A percentile compares a stretch with the other conserved stretches of the same genome.
Evolutionary conservation across 1,284 basidiomycete species (phyloP).

Genomic region (Lentinula novae-zelandiae): DNA sequence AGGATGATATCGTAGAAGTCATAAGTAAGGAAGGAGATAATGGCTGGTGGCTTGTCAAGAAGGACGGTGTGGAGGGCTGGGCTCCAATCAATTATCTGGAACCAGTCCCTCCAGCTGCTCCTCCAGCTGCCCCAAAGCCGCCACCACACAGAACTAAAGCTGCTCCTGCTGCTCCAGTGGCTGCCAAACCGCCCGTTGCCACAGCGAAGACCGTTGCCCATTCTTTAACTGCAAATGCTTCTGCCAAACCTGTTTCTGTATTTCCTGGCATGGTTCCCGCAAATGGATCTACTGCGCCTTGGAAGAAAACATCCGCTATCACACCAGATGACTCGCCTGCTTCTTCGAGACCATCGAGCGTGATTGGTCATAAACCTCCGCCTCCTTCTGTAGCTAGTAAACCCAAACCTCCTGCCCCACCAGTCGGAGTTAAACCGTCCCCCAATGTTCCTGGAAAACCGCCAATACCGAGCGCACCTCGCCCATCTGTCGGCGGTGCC

Average conservation of each 20-base stretch:
- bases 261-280: slow-evolving; percentile 66
- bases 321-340: slow-evolving; percentile 42
- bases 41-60: slow-evolving; percentile 97
- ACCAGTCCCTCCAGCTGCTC: slow-evolving; percentile 59
- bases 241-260: slow-evolving; percentile 67
- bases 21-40: slow-evolving; percentile 79
- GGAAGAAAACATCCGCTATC: slow-evolving; percentile 54
- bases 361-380: slow-evolving; percentile 41
- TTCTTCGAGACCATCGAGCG: slow-evolving; percentile 52
- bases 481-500: slow-evolving; percentile 46
- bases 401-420: slow-evolving; percentile 37
- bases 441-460: slow-evolving; percentile 50
- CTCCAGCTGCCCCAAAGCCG: slow-evolving; percentile 68
- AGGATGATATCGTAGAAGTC: slow-evolving; percentile 91
- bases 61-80: slow-evolving; percentile 86
- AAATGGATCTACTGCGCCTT: slow-evolving; percentile 68
- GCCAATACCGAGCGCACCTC: slow-evolving; percentile 50
- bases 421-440: slow-evolving; percentile 51
- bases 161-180: slow-evolving; percentile 23
- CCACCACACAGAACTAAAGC: slow-evolving; percentile 38
- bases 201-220: slow-evolving; percentile 33
- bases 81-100: slow-evolving; percentile 94
- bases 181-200: slow-evolving; percentile 11
- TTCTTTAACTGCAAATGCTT: slow-evolving; percentile 48
- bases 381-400: slow-evolving; percentile 28